Base-by-base conservation (phyloP, 805 yeast species). In the Saccharomycopsis babjevae region DNA sequence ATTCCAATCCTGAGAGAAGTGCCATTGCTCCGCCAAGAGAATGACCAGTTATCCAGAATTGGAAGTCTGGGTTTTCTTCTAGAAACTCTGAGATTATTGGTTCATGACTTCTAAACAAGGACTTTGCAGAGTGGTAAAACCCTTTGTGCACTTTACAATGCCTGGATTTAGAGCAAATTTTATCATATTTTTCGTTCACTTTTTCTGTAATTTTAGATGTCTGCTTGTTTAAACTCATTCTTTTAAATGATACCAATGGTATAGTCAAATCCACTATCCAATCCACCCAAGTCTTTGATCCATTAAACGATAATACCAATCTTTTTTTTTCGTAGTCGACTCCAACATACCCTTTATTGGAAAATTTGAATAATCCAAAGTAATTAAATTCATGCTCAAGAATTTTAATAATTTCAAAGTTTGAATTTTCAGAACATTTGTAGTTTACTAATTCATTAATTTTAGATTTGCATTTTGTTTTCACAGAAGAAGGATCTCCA, bases 11-110 rank as follows among this genome's bases (percentile, higher is more conserved):
- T 6, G 82, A 77, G 34, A 88, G 71, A 2, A 77, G 71, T 1
- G 91, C 85, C 59, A 86, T 70, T 0, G 91, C 91, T 8, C 85
- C 96, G 2, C 91, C 92, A 50, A 88, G 71, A 0, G 94, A 88
- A 71, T 89, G 96, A 0, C 96, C 96, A 1, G 83, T 73, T 1
- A 85, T 76, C 4, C 80, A 76, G 5, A 86, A 62, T 28, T 75
- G 68, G 68, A 83, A 85, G 22, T 75, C 77, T 0, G 83, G 81
- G 66, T 78, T 72, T 20, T 73, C 67, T 8, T 70, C 61, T 22
- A 73, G 69, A 22, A 78, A 66, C 0, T 66, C 64, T 13, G 70
- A 66, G 1, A 84, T 72, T 11, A 67, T 71, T 10, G 71, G 6
- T 64, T 40, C 80, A 68, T 39, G 79, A 73, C 11, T 71, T 66